A percentile compares a stretch with the other conserved stretches of the same genome.
Evolutionary conservation across 257 asterid genomes (phyloP).

Genomic region (Gentiana dahurica): DNA sequence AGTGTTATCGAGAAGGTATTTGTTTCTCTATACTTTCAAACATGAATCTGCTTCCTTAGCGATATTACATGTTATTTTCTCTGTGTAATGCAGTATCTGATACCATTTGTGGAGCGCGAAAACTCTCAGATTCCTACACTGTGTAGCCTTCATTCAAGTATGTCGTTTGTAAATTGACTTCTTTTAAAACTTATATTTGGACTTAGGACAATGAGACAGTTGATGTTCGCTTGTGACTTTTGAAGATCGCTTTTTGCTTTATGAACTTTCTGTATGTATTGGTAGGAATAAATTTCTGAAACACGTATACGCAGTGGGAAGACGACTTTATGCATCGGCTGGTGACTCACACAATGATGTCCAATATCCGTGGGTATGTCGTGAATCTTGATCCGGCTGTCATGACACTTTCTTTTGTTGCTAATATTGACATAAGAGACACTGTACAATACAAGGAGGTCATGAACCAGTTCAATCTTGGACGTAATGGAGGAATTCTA

Average conservation of each 20-base stretch:
- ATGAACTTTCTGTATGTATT: background rate
- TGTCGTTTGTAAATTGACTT: too few species aligned
- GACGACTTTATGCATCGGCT: constrained; percentile 91
- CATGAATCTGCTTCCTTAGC: background rate
- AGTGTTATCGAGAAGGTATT: constrained; percentile 66
- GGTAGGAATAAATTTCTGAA: constrained; percentile 3
- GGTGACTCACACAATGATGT: constrained; percentile 72
- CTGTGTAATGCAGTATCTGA: constrained; percentile 51
- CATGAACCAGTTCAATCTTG: constrained; percentile 91
- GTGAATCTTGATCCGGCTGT: constrained; percentile 96
- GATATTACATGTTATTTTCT: constrained; percentile 1
- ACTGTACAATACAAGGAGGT: constrained; percentile 95
- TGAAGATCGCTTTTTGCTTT: too few species aligned
- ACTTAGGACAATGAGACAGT: too few species aligned
- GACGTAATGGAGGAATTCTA: constrained; percentile 96
- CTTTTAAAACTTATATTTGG: too few species aligned
- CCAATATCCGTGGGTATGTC: constrained; percentile 75
- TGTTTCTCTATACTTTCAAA: background rate
- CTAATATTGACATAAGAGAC: constrained; percentile 92
- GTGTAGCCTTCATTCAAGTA: constrained; percentile 74
- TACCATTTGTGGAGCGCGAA: constrained; percentile 65
- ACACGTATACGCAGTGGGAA: constrained; percentile 71
- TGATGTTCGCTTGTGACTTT: too few species aligned
- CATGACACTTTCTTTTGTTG: constrained; percentile 81
- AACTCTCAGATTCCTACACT: constrained; percentile 49